Evolutionary conservation across 495 filamentous ascomycete genomes (phyloP).

Genomic region (Tuber borchii): DNA sequence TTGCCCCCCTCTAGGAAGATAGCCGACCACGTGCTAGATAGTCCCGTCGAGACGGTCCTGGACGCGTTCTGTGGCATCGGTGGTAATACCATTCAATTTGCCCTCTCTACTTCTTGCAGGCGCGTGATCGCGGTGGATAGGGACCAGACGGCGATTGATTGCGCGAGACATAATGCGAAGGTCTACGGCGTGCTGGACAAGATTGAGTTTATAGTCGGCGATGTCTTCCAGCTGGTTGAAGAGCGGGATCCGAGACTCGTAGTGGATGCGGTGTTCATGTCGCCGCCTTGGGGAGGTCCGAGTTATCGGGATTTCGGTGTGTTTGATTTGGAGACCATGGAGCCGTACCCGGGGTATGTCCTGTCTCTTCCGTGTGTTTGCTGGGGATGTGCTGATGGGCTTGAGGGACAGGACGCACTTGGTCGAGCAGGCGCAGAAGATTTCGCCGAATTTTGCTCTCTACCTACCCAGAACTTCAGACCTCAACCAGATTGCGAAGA

Average conservation of each 20-base stretch:
- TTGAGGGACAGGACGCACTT: constrained; percentile 14
- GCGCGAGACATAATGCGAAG: constrained; percentile 85
- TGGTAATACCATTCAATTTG: constrained; percentile 93
- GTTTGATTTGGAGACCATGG: constrained; percentile 80
- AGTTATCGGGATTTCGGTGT: constrained; percentile 68
- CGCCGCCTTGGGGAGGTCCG: constrained; percentile 92
- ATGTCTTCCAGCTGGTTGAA: constrained; percentile 62
- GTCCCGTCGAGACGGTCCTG: constrained; percentile 54
- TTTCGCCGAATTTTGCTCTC: constrained; percentile 56
- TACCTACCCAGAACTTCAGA: constrained; percentile 88
- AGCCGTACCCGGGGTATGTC: constrained; percentile 64
- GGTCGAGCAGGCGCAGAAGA: constrained; percentile 28
- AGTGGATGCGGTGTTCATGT: constrained; percentile 70
- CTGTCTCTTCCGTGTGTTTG: constrained; percentile 19
- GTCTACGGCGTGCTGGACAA: constrained; percentile 74
- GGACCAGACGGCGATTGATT: constrained; percentile 65
- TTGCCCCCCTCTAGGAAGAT: constrained; percentile 56
- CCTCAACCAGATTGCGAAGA: constrained; percentile 65
- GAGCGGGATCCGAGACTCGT: constrained; percentile 39
- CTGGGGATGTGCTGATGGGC: background rate
- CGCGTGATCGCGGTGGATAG: constrained; percentile 83
- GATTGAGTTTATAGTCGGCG: constrained; percentile 77
- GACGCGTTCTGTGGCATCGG: constrained; percentile 89
- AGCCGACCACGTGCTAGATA: constrained; percentile 60
- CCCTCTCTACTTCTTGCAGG: constrained; percentile 65